These are phyloP conservation scores for Beauveria scarabaeidicola DNA, from an alignment of 2,329 filamentous ascomycete species.

Conservation along the genomic window DNA sequence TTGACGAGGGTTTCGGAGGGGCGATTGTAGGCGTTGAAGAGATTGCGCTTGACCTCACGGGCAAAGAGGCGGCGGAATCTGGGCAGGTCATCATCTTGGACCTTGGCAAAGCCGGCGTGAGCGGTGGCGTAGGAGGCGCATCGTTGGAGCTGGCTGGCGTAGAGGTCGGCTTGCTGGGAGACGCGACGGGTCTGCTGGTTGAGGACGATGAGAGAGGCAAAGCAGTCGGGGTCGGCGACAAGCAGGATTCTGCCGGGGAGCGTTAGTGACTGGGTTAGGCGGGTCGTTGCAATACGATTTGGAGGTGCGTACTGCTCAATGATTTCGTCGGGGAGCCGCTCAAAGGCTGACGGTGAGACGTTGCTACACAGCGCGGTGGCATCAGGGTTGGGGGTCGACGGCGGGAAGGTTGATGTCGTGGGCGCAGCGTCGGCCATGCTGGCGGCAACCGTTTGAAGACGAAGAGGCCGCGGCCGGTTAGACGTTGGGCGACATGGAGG, in stretches of 20 bases:
- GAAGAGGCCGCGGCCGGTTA: constrained; percentile 5
- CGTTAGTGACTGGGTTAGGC: constrained; percentile 13
- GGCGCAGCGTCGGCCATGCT: neutral
- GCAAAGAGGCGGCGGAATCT: constrained; percentile 58
- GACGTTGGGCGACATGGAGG: constrained; percentile 1
- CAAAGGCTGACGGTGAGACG: constrained; percentile 34
- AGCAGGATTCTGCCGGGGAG: constrained; percentile 46
- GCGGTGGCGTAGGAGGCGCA: constrained; percentile 51
- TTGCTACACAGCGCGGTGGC: neutral
- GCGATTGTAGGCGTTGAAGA: constrained; percentile 67
- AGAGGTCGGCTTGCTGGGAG: constrained; percentile 56
- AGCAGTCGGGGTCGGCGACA: constrained; percentile 51
- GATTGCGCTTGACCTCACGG: constrained; percentile 63
- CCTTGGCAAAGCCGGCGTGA: constrained; percentile 31
- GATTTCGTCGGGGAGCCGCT: constrained; percentile 57
- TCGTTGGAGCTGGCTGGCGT: constrained; percentile 51
- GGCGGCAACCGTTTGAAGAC: neutral
- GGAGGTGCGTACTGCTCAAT: constrained; percentile 53
- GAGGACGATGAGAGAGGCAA: constrained; percentile 57
- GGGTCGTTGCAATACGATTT: neutral
- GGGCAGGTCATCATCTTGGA: constrained; percentile 44
- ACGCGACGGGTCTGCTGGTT: constrained; percentile 58
- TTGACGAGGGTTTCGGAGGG: constrained; percentile 65
- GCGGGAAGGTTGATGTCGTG: neutral
- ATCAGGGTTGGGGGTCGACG: neutral